Conservation (phyloP, 805 yeast species). For the Candida tammaniensis region DNA sequence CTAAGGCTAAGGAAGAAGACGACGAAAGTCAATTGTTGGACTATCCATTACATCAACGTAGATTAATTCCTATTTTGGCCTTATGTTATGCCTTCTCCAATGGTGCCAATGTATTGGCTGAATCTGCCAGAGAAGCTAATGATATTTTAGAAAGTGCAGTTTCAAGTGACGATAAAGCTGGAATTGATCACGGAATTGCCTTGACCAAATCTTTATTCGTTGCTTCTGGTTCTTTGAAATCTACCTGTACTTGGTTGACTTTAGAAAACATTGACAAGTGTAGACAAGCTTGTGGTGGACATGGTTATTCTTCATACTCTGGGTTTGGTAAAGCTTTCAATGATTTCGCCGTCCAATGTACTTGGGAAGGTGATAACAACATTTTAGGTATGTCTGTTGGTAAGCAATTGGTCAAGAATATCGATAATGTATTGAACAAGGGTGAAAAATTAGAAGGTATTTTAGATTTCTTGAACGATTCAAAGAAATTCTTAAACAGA, state of each 20-base stretch:
- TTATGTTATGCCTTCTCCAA: slow-evolving; percentile 37
- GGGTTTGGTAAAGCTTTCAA: slow-evolving; percentile 45
- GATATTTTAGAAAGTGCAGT: slow-evolving; percentile 39
- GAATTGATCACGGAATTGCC: slow-evolving; percentile 32
- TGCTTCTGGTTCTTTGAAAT: slow-evolving; percentile 44
- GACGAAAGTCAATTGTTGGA: slow-evolving; percentile 40
- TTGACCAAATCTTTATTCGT: slow-evolving; percentile 43
- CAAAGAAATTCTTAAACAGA: slow-evolving; percentile 19
- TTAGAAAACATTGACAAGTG: slow-evolving; percentile 40
- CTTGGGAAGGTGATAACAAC: slow-evolving; percentile 51
- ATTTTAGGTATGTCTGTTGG: slow-evolving; percentile 44
- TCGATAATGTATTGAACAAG: slow-evolving; percentile 24
- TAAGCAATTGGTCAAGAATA: slow-evolving; percentile 35
- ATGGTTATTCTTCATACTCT: slow-evolving; percentile 43
- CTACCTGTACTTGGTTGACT: slow-evolving; percentile 45
- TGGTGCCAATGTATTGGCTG: slow-evolving; percentile 39
- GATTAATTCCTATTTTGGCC: slow-evolving; percentile 44
- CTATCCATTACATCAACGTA: slow-evolving; percentile 45
- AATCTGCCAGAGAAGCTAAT: slow-evolving; percentile 30
- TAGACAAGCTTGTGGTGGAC: slow-evolving; percentile 49
- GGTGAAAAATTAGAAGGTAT: slow-evolving; percentile 34
- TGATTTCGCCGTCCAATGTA: slow-evolving; percentile 47
- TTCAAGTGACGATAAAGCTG: slow-evolving; percentile 28
- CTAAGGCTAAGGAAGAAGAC: slow-evolving; percentile 25
- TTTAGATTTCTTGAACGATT: slow-evolving; percentile 32